These are phyloP conservation scores for Termitomyces sp. DNA, from an alignment of 768 basidiomycete species.

Conservation along the genomic window DNA sequence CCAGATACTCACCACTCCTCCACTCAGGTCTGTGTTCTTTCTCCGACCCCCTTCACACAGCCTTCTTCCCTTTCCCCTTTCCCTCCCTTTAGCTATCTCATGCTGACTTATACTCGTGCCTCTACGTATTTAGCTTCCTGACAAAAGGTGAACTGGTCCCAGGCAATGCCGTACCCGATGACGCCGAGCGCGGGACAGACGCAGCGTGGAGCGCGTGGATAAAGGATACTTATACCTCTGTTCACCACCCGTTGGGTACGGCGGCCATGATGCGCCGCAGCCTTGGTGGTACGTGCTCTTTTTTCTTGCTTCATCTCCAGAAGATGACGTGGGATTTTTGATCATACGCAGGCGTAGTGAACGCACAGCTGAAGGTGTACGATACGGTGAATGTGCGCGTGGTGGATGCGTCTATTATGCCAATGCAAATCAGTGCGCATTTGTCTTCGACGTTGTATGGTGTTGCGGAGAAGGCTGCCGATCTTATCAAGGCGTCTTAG, in stretches of 20 bases:
- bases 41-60: background rate
- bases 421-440: constrained; percentile 43
- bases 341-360: constrained; percentile 34
- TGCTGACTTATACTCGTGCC: background rate
- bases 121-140: background rate
- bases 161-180: constrained; percentile 35
- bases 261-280: constrained; percentile 1
- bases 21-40: background rate
- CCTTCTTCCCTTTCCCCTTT: background rate
- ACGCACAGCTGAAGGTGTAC: constrained; percentile 39
- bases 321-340: background rate
- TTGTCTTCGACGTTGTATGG: constrained; percentile 43
- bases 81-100: background rate
- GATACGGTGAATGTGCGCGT: constrained; percentile 46
- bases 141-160: constrained; percentile 30
- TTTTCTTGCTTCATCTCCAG: background rate
- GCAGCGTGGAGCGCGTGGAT: constrained; percentile 45
- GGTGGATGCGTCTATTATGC: constrained; percentile 45
- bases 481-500: constrained; percentile 39
- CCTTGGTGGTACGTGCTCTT: background rate
- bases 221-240: constrained; percentile 31
- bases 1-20: constrained; percentile 8
- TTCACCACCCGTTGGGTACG: constrained; percentile 45
- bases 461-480: constrained; percentile 51
- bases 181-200: constrained; percentile 36